Percentiles rank a stretch among this genome's conserved stretches.
phyloP scores from a whole-genome alignment of 768 basidiomycete species.

The Rickenella mellea region DNA sequence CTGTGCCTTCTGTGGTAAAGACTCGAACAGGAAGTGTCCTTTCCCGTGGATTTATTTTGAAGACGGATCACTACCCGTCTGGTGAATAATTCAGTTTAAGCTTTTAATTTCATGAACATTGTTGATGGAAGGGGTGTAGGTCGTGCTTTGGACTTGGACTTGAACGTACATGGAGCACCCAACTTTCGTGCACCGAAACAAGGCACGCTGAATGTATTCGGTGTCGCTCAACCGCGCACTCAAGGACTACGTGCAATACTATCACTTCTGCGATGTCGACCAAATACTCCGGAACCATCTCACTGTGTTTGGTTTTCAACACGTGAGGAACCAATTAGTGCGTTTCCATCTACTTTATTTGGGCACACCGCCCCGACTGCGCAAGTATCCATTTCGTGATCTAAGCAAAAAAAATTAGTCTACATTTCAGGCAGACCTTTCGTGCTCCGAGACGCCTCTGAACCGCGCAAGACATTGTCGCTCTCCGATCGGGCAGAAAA shows the following conservation, averaged over 20 bases:
- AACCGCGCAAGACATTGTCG: conserved; percentile 68
- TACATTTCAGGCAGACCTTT: conserved; percentile 91
- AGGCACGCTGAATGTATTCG: conserved; percentile 83
- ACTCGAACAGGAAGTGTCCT: conserved; percentile 77
- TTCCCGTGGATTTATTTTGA: conserved; percentile 84
- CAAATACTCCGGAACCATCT: conserved; percentile 49
- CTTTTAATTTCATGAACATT: conserved; percentile 3
- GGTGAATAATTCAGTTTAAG: conserved; percentile 26
- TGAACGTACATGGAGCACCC: conserved; percentile 89
- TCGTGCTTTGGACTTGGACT: conserved; percentile 81
- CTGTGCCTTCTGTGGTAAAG: conserved; percentile 71
- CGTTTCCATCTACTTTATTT: conserved; percentile 16
- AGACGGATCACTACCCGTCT: conserved; percentile 85
- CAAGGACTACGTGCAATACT: conserved; percentile 87
- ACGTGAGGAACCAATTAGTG: conserved; percentile 90
- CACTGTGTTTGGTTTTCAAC: conserved; percentile 95
- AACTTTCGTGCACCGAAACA: conserved; percentile 84
- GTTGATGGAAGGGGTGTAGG: conserved; percentile 31
- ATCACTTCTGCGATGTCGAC: conserved; percentile 70
- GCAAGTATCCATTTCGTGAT: neutral
- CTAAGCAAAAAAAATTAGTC: conserved; percentile 27
- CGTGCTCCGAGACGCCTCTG: conserved; percentile 79
- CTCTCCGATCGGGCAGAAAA: conserved; percentile 92
- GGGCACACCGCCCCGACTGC: neutral
- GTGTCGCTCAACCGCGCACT: conserved; percentile 90